phyloP scores from a whole-genome alignment of 768 basidiomycete species.

The Tulasnella sp. region DNA sequence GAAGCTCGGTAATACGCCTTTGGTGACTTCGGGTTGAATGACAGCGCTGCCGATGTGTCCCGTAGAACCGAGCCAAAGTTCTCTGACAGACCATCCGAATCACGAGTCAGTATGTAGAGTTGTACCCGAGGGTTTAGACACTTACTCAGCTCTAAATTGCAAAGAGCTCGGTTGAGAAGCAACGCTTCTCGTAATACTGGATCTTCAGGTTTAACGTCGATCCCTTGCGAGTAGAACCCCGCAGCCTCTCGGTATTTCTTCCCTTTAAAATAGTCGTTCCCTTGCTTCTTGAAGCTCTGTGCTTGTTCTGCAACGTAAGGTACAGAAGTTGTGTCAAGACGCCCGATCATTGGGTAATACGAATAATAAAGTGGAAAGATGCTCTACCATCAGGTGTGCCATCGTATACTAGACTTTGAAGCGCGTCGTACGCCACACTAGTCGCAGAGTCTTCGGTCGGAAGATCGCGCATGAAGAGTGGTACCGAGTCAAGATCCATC shows the following conservation, averaged over 20 bases:
- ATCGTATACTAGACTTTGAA: slow-evolving; percentile 79
- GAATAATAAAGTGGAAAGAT: too few species aligned
- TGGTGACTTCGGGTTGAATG: slow-evolving; percentile 48
- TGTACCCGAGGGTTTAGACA: too few species aligned
- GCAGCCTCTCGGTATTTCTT: slow-evolving; percentile 80
- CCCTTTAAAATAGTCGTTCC: slow-evolving; percentile 86
- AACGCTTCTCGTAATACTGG: slow-evolving; percentile 49
- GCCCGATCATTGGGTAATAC: neutral
- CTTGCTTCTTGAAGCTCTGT: slow-evolving; percentile 87
- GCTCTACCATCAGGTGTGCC: slow-evolving; percentile 91
- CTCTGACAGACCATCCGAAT: slow-evolving; percentile 50
- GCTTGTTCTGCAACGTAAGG: slow-evolving; percentile 55
- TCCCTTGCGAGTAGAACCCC: slow-evolving; percentile 81
- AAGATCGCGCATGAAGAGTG: slow-evolving; percentile 87
- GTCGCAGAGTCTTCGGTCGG: slow-evolving; percentile 54
- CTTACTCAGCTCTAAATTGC: slow-evolving; percentile 80
- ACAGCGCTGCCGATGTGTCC: slow-evolving; percentile 70
- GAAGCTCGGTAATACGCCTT: slow-evolving; percentile 87
- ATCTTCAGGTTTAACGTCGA: slow-evolving; percentile 75
- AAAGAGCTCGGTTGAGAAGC: slow-evolving; percentile 83
- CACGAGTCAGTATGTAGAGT: too few species aligned
- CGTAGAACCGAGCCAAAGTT: slow-evolving; percentile 80
- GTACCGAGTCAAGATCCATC: slow-evolving; percentile 49
- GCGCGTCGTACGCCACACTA: slow-evolving; percentile 60
- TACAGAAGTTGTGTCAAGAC: slow-evolving; percentile 1